These are phyloP conservation scores for Vitis hybrid DNA, from an alignment of 177 flowering plant genomes.

Conservation along the genomic window DNA sequence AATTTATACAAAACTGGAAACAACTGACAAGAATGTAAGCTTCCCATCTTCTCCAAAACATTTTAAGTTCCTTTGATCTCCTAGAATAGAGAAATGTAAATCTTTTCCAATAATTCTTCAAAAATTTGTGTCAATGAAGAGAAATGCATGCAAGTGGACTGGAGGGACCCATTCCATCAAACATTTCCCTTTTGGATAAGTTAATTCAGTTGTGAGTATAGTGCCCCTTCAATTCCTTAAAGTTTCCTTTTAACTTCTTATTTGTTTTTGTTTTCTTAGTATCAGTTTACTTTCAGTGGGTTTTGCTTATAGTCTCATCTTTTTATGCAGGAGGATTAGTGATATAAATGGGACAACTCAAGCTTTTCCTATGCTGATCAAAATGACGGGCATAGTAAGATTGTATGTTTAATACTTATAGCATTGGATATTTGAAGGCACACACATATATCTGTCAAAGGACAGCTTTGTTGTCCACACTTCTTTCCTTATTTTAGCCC, in stretches of 20 bases:
- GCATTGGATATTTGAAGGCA: no score
- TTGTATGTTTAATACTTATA: constrained; percentile 21
- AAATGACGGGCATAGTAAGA: constrained; percentile 13
- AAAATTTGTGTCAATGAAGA: constrained; percentile 12
- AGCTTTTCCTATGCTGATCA: constrained; percentile 22
- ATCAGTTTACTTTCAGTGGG: no score
- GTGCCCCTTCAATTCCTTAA: not conserved
- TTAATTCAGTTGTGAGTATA: constrained; percentile 29
- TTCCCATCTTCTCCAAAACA: not conserved
- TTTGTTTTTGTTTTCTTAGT: not conserved
- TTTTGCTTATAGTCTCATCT: not conserved
- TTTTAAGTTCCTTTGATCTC: not conserved
- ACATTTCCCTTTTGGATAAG: constrained; percentile 19
- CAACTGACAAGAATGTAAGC: constrained; percentile 43
- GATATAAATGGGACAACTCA: constrained; percentile 25
- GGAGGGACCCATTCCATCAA: constrained; percentile 36
- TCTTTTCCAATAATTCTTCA: not conserved
- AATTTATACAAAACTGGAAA: constrained; percentile 42
- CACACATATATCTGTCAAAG: no score
- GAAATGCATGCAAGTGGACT: constrained; percentile 43
- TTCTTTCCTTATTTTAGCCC: no score
- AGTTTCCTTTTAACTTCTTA: not conserved
- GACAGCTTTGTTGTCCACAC: no score
- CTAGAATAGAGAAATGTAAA: not conserved
- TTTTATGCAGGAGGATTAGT: constrained; percentile 31